Base-by-base conservation (phyloP, 192 early-diverging fungal genomes). In the Mortierella hygrophila region DNA sequence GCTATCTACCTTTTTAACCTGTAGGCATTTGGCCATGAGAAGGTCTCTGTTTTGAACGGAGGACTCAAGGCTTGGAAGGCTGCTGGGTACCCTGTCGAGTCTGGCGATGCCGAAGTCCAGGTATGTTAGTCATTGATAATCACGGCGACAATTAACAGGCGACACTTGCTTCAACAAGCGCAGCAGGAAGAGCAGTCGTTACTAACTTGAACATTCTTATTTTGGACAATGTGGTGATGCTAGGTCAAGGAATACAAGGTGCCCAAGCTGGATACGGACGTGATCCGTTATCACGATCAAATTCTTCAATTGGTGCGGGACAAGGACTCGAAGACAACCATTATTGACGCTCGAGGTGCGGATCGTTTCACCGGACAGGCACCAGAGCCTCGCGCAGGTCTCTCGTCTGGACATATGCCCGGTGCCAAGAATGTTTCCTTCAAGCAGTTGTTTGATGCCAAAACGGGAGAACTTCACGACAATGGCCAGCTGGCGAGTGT, bases 1-100 rank as follows among this genome's bases (percentile, higher is more conserved):
- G 49, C 0, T 5, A 16, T 21, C 6, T 32, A 13, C 32, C 10
- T 81, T 26, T 72, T 76, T 52, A 32, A 72, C 11, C 3, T 52
- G 49, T 52, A 95, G 94, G 93, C 90, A n/a, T 97, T 99, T 94
- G 96, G 96, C 20, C 98, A 99, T 76, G 73, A 94, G 42, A 95
- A 95, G 4, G 93, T 97, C 3, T 97, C 96, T 44, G 93, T 99
- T 9, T 85, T 99, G 72, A 92, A 99, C 65, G 98, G 98, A 35
- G 98, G 98, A 13, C 82, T 99, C 46, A 93, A 93, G 4, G 92
- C 91, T 44, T 99, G 98, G 98, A 82, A 89, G 13, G 79, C 78
- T 9, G 92, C 91, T 32, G 88, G 90, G 63, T 77, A 89, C 37
- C 90, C 92, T 37, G 77, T 92, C 9, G 92, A 88, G 57, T 88